Conservation (phyloP, 352 stramenopile genomes). For the Pythium periplocum region DNA sequence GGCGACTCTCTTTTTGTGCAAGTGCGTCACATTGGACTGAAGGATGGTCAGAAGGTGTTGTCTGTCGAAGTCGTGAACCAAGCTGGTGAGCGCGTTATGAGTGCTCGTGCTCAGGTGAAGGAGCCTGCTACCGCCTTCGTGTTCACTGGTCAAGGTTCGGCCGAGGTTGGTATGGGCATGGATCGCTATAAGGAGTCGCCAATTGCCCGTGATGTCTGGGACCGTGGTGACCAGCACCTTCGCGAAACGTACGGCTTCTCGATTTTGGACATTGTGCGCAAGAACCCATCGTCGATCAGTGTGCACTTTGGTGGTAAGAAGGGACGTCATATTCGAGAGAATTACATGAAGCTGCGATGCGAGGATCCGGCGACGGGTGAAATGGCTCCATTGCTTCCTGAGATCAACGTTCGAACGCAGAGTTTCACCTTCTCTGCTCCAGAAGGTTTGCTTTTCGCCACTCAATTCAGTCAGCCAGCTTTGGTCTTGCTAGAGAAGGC, state of each 20-base stretch:
- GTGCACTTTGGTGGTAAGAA: constrained; percentile 85
- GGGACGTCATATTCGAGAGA: constrained; percentile 74
- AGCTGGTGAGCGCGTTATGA: constrained; percentile 69
- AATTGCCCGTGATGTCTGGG: constrained; percentile 73
- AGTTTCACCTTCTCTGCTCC: constrained; percentile 79
- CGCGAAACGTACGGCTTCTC: constrained; percentile 79
- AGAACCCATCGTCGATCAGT: constrained; percentile 78
- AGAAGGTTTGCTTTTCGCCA: constrained; percentile 78
- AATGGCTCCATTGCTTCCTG: constrained; percentile 57
- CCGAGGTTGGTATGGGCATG: constrained; percentile 85
- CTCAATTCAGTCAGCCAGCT: constrained; percentile 82
- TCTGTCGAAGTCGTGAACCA: constrained; percentile 74
- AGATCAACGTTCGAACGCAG: constrained; percentile 77
- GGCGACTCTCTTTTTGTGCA: constrained; percentile 79
- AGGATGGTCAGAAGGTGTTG: constrained; percentile 59
- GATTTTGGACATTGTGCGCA: constrained; percentile 84
- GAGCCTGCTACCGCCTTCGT: constrained; percentile 71
- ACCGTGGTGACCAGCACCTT: constrained; percentile 71
- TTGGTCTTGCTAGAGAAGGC: constrained; percentile 83
- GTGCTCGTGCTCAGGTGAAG: constrained; percentile 59
- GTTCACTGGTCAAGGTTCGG: constrained; percentile 85
- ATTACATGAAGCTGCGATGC: constrained; percentile 76
- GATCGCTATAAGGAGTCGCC: constrained; percentile 73
- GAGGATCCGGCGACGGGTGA: constrained; percentile 57
- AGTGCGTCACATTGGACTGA: constrained; percentile 59